A percentile compares a stretch with the other conserved stretches of the same genome.
Conservation (phyloP, 208 protist genomes). For the Crithidia expoeki region DNA sequence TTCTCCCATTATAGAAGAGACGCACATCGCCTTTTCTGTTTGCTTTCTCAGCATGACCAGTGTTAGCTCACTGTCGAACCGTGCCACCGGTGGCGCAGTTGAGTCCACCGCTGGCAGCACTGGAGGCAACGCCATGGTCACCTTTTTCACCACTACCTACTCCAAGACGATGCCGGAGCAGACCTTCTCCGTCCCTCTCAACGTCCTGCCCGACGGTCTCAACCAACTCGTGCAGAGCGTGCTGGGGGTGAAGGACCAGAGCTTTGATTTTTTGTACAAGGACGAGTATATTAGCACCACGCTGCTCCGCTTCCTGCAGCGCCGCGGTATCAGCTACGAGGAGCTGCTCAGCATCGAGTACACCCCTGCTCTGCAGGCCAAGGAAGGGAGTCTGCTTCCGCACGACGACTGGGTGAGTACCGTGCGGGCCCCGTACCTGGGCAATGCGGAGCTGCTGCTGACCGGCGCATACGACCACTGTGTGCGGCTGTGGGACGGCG, state of each 20-base stretch:
- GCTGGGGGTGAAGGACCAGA: conserved; percentile 46
- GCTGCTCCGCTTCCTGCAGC: conserved; percentile 72
- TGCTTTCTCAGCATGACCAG: conserved; percentile 7
- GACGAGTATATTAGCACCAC: conserved; percentile 84
- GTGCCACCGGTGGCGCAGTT: neutral
- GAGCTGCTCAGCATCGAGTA: conserved; percentile 87
- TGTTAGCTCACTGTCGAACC: neutral
- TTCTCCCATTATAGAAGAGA: neutral
- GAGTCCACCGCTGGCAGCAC: conserved; percentile 16
- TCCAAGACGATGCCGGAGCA: conserved; percentile 75
- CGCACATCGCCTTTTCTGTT: neutral
- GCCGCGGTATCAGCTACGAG: conserved; percentile 75
- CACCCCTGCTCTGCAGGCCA: conserved; percentile 75
- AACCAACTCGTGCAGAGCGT: conserved; percentile 75
- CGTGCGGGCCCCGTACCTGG: conserved; percentile 64
- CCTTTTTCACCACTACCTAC: conserved; percentile 82
- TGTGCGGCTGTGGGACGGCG: conserved; percentile 79
- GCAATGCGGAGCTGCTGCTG: conserved; percentile 61
- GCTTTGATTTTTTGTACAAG: conserved; percentile 81
- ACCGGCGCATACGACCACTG: conserved; percentile 86
- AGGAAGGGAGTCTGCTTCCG: conserved; percentile 79
- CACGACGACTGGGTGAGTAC: conserved; percentile 91
- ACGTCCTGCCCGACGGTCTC: conserved; percentile 67
- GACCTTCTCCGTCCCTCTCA: conserved; percentile 72
- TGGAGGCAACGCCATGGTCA: conserved; percentile 69